Evolutionary conservation across 139 green algal species (phyloP), one percentile per base, ranked within the genome.

Genomic region (Desmodesmus armatus): DNA sequence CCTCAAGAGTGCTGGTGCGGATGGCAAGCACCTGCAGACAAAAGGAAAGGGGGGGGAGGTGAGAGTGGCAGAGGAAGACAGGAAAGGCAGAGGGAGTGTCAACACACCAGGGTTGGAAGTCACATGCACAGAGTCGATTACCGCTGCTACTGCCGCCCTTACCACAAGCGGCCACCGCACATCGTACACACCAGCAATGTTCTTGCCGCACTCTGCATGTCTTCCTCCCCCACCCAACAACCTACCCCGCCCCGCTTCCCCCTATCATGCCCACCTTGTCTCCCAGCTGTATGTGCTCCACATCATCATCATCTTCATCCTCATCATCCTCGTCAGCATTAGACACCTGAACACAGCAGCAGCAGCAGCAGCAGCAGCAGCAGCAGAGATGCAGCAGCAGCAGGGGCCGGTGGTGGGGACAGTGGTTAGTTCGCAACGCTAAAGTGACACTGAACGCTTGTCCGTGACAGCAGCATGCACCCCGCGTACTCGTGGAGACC

Each of bases 251-350:
- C n/a, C n/a, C n/a, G n/a, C 47, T 55, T 7, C 47, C 47, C 9
- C 47, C 47, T 29, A 72, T 11, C 62, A 43, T 11, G 35, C 13
- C 1, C 58, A 90, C 69, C 86, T 90, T 91, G 80, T 93, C 88
- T 11, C 90, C 90, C 58, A 92, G 80, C 33, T 70, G 65, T 58
- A 93, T 93, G 88, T 87, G 86, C 87, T 95, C 92, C 63, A 92
- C 84, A 55, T 96, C 94, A 39, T 95, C 93, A 21, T 94, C 93
- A 25, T 95, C 91, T 21, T 91, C 90, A 0, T 96, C 91, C 11
- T 94, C 91, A 4, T 95, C 91, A 0, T 92, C 91, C 3, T 91
- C 88, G 27, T 91, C 90, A 5, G 80, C 86, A 33, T 92, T 84
- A 2, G 78, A 27, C 33, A 39, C 41, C 29, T 75, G 60, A n/a